A percentile compares a stretch with the other conserved stretches of the same genome.
These are phyloP conservation scores for Physaria fendleri DNA, from an alignment of 345 rosid genomes.

Conservation along the genomic window DNA sequence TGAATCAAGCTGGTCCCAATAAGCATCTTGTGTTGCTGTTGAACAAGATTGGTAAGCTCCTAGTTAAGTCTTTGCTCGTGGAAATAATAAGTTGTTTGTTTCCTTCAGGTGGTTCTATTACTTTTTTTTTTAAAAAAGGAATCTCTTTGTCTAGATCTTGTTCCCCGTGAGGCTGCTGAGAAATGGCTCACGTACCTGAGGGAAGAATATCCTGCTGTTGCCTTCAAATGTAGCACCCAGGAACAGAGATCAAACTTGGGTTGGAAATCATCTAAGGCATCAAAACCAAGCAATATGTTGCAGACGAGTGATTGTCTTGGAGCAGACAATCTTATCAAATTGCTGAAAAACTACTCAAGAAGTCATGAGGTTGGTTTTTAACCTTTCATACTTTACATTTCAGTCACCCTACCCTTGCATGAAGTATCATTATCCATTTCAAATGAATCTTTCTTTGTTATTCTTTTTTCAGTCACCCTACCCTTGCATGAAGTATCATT, in stretches of 20 bases:
- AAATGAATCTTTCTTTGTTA: not conserved
- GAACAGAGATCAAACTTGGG: constrained; percentile 89
- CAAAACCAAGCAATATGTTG: constrained; percentile 58
- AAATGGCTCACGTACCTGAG: constrained; percentile 93
- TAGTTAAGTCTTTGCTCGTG: not conserved
- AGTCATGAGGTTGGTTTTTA: constrained; percentile 74
- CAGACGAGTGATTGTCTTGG: constrained; percentile 99
- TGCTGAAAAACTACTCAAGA: constrained; percentile 90
- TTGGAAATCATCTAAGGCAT: constrained; percentile 73
- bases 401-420: not conserved
- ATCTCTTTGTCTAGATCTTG: constrained; percentile 62
- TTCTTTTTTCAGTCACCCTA: too few relatives aligned
- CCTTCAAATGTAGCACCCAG: constrained; percentile 93
- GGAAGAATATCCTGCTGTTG: constrained; percentile 94
- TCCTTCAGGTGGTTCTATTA: not conserved
- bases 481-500: too few relatives aligned
- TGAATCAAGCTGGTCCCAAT: constrained; percentile 67
- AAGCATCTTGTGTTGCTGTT: constrained; percentile 79
- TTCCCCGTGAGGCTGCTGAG: constrained; percentile 93
- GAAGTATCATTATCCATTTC: not conserved
- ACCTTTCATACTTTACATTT: not conserved
- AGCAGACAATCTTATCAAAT: constrained; percentile 84
- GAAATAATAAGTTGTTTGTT: not conserved
- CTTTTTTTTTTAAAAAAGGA: not conserved
- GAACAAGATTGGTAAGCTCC: constrained; percentile 76